Base-by-base conservation (phyloP, 129 eudicot genomes). In the Pulicaria dysenterica region DNA sequence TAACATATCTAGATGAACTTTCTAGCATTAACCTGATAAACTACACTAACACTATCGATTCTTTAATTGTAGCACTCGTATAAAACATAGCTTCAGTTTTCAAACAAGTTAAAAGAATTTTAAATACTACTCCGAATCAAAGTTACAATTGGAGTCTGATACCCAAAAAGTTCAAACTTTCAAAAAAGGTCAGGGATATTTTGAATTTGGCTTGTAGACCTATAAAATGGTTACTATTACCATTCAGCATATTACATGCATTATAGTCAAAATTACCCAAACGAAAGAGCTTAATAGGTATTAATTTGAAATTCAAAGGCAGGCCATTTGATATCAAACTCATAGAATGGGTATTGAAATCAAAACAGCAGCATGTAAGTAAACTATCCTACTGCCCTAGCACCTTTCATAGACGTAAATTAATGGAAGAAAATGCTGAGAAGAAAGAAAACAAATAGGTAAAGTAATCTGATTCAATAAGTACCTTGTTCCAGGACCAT, bases 401-500 rank as follows among this genome's bases (percentile, higher is more conserved):
- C 31, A 24, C 31, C 31, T 24, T 24, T 0, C 1, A 24, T 24
- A 2, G 31, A 24, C 31, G 31, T 24, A 24, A 24, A 24, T 24
- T 16, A 6, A 15, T 8, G 39, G 13, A 38, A 5, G 1, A 40
- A 39, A 50, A 13, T 7, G 7, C 2, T 4, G 0, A 8, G 7
- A 17, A 54, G 1, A 39, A 19, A 24, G 13, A 15, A 4, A n/a
- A 8, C 14, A 59, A 12, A 45, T 8, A 24, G 31, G 17, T 9
- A 16, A 14, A 44, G 75, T 14, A 56, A 43, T 13, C 40, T 24
- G 60, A 46, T 6, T 58, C 0, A 36, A 3, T 9, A 53, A 14
- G 24, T 51, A 92, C 98, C 96, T 92, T 92, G 80, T 81, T 87
- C 94, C 91, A 89, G 3, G 98, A 92, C 98, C 98, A 92, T 75